Base-by-base conservation (phyloP, 345 rosid species). In the Rhodamnia rubescens region DNA sequence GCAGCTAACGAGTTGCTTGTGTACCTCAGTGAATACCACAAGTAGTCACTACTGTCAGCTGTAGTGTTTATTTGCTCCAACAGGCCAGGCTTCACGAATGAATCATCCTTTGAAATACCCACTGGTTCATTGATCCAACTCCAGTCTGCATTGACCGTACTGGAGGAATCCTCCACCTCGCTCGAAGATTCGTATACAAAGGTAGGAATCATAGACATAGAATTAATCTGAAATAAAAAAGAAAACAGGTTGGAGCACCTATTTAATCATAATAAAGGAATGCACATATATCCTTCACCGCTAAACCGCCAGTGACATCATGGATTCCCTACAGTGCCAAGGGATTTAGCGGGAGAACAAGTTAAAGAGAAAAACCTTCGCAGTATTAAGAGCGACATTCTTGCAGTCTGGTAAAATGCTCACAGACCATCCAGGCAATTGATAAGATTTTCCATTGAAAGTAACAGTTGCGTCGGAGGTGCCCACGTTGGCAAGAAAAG, bases 351-450 rank as follows among this genome's bases (percentile, higher is more conserved):
- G 42, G 82, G 53, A 53, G 24, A 9, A 54, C 85, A 55, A 81
- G 85, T 27, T 74, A 81, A 85, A 4, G 54, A 85, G 87, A 86
- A 92, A 82, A 53, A 97, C 99, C 99, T 97, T 95, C 74, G 99
- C 98, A 18, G 98, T 95, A 86, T 97, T 97, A 59, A 97, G 88
- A 61, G 86, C 99, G 11, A 94, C 98, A 69, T 90, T 97, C 86
- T 94, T 95, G 95, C 99, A 95, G 90, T 97, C 98, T 22, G 99
- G 99, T 81, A 97, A 91, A 91, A 97, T 95, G 94, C 98, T 97
- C 83, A 97, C 99, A 16, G 99, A 95, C 99, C 99, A 97, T 12
- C 94, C 96, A 69, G 99, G 99, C 90, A 97, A 88, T 85, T 27
- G 86, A 86, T 97, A 95, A 85, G 96, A 90, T 80, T 92, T 92